These are phyloP conservation scores for Chrysoporthe puriensis DNA, from an alignment of 2,329 filamentous ascomycete genomes.

Conservation along the genomic window DNA sequence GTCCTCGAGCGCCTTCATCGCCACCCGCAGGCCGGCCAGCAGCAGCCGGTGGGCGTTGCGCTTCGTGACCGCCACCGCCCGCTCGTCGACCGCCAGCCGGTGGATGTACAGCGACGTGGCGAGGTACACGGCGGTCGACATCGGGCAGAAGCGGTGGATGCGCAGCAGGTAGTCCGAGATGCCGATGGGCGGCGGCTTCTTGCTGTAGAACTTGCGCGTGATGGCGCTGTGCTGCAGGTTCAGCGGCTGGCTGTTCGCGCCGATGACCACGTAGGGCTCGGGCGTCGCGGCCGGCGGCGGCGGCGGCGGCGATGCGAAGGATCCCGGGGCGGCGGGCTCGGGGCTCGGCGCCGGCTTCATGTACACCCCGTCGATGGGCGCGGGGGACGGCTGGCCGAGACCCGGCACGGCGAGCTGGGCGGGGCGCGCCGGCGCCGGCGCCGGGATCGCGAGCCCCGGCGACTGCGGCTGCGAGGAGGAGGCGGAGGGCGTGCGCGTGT, in stretches of 20 bases:
- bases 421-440: slow-evolving; percentile 17
- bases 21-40: slow-evolving; percentile 81
- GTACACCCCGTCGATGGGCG: slow-evolving; percentile 58
- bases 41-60: slow-evolving; percentile 86
- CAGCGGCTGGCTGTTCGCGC: slow-evolving; percentile 72
- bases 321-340: slow-evolving; percentile 19
- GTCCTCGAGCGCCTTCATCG: slow-evolving; percentile 95
- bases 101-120: slow-evolving; percentile 88
- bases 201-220: slow-evolving; percentile 91
- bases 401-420: slow-evolving; percentile 31
- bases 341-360: slow-evolving; percentile 44
- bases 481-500: not conserved
- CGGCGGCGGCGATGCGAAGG: slow-evolving; percentile 33
- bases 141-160: slow-evolving; percentile 88
- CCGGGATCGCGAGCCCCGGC: slow-evolving; percentile 15
- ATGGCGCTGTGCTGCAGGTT: slow-evolving; percentile 83
- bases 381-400: slow-evolving; percentile 2
- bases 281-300: slow-evolving; percentile 34
- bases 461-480: slow-evolving; percentile 11
- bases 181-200: slow-evolving; percentile 79
- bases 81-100: slow-evolving; percentile 76
- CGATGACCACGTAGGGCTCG: slow-evolving; percentile 63
- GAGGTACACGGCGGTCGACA: slow-evolving; percentile 92
- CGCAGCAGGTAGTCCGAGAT: slow-evolving; percentile 84
- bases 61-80: slow-evolving; percentile 76